Conservation (phyloP, 2,329 filamentous ascomycete species). For the Macroventuria anomochaeta region DNA sequence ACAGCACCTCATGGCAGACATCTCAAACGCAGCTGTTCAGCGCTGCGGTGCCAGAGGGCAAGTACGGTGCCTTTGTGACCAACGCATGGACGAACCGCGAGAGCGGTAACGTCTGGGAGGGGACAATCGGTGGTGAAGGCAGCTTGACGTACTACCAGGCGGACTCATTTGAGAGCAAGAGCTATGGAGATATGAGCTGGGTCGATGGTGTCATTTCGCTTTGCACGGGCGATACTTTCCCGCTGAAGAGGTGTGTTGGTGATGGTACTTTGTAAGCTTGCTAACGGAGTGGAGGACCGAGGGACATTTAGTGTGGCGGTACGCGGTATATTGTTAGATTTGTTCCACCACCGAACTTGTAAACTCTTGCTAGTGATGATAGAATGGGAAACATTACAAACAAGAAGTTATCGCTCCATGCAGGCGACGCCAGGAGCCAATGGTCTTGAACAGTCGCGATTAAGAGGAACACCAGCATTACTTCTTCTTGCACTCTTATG, state of each 20-base stretch:
- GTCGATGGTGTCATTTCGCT: conserved; percentile 51
- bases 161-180: conserved; percentile 47
- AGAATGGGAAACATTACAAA: background rate
- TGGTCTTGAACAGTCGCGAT: too few species aligned
- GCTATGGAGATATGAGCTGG: conserved; percentile 46
- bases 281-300: background rate
- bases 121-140: conserved; percentile 43
- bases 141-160: conserved; percentile 36
- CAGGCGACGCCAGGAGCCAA: too few species aligned
- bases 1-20: conserved; percentile 44
- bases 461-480: too few species aligned
- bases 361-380: background rate
- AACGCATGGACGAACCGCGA: conserved; percentile 46
- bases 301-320: too few species aligned
- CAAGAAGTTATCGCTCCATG: too few species aligned
- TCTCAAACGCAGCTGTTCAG: conserved; percentile 39
- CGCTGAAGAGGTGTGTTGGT: conserved; percentile 50
- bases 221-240: conserved; percentile 48
- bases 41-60: conserved; percentile 45
- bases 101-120: conserved; percentile 46
- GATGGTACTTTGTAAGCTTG: conserved; percentile 35
- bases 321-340: too few species aligned
- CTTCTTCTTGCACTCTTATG: too few species aligned
- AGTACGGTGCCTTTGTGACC: conserved; percentile 51
- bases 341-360: too few species aligned